A percentile compares a stretch with the other conserved stretches of the same genome.
Evolutionary conservation across 1,284 basidiomycete species (phyloP).

Genomic region (Earliella scabrosa): DNA sequence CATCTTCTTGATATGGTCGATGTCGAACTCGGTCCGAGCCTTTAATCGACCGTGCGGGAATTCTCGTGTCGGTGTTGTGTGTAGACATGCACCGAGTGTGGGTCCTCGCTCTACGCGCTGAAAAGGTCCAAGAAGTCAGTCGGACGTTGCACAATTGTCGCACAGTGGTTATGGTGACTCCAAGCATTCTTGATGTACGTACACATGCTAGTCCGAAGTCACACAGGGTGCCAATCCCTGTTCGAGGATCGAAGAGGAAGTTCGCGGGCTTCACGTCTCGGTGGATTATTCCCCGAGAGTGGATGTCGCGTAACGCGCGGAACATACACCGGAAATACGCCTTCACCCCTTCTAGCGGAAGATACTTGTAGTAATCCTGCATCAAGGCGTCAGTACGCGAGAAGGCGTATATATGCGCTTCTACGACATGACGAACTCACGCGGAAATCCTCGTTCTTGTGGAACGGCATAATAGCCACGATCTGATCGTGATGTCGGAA

Average conservation of each 20-base stretch:
- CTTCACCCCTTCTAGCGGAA: slow-evolving; percentile 80
- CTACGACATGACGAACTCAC: slow-evolving; percentile 48
- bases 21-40: slow-evolving; percentile 43
- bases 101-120: slow-evolving; percentile 63
- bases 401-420: slow-evolving; percentile 2
- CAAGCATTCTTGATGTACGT: too few relatives aligned
- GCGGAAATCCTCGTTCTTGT: slow-evolving; percentile 91
- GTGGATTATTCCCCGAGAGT: slow-evolving; percentile 90
- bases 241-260: slow-evolving; percentile 91
- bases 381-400: slow-evolving; percentile 6
- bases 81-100: slow-evolving; percentile 67
- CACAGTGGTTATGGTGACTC: too few relatives aligned
- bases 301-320: slow-evolving; percentile 88
- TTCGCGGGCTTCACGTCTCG: slow-evolving; percentile 99
- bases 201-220: slow-evolving; percentile 97
- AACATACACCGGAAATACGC: slow-evolving; percentile 93
- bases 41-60: slow-evolving; percentile 70
- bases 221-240: slow-evolving; percentile 86
- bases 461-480: slow-evolving; percentile 94
- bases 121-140: not conserved
- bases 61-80: slow-evolving; percentile 63
- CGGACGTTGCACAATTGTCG: not conserved
- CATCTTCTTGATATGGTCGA: slow-evolving; percentile 49
- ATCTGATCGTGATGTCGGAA: slow-evolving; percentile 94
- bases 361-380: slow-evolving; percentile 75